phyloP scores from a whole-genome alignment of 805 yeast genomes.

The Henningerozyma blattae region DNA sequence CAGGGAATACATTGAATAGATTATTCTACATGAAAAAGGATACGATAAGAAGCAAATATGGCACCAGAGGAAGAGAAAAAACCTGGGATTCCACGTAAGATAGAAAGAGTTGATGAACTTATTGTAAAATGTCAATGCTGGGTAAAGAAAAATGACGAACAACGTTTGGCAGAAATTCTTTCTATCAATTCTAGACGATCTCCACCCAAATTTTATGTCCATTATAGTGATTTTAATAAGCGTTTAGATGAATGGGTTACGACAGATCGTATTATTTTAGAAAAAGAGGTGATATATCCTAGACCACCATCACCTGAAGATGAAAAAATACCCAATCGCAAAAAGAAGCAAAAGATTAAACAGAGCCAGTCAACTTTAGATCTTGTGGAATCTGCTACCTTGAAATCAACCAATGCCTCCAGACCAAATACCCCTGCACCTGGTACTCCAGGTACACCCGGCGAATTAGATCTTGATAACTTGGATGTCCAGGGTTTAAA shows the following conservation, averaged over 20 bases:
- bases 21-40: too few species aligned
- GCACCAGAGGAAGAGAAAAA: slow-evolving; percentile 1
- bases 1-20: too few species aligned
- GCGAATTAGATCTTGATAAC: slow-evolving; percentile 73
- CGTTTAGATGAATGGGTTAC: slow-evolving; percentile 94
- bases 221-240: slow-evolving; percentile 88
- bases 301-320: slow-evolving; percentile 41
- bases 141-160: slow-evolving; percentile 71
- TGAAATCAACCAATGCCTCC: slow-evolving; percentile 1
- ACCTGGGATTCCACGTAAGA: slow-evolving; percentile 15
- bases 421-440: slow-evolving; percentile 16
- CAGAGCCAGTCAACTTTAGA: slow-evolving; percentile 4
- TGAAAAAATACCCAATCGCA: slow-evolving; percentile 24
- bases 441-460: slow-evolving; percentile 36
- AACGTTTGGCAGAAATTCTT: slow-evolving; percentile 73
- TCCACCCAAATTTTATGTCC: slow-evolving; percentile 76
- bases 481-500: slow-evolving; percentile 73
- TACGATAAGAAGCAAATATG: not conserved
- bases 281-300: slow-evolving; percentile 62
- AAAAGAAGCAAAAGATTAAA: slow-evolving; percentile 27
- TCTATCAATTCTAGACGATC: slow-evolving; percentile 68
- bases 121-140: slow-evolving; percentile 71
- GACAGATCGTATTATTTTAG: slow-evolving; percentile 56
- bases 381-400: not conserved
- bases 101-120: slow-evolving; percentile 35